Evolutionary conservation across 768 basidiomycete species (phyloP), one percentile per base, ranked within the genome.

Genomic region (Auricularia sp.): DNA sequence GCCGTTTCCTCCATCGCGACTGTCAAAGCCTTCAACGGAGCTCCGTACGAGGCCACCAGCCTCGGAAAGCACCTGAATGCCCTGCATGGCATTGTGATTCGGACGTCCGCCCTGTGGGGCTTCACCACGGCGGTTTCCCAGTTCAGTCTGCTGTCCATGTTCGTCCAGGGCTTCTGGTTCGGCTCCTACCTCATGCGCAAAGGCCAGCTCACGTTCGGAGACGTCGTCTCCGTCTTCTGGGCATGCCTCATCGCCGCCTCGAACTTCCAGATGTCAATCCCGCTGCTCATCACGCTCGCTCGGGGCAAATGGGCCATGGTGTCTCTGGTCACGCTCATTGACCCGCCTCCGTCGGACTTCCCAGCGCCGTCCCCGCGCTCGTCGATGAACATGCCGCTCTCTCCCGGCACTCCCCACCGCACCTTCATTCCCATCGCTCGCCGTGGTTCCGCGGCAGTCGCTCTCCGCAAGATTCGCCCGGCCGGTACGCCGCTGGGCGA

Each of bases 211-310:
- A 76, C 77, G 3, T 77, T 89, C 0, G 93, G 93, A 1, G 83
- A 88, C 42, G 90, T 98, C 67, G 95, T 94, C 88, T 87, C 90
- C n/a, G 92, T 95, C 62, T 99, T 98, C 74, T 98, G 96, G 95
- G 94, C 96, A 0, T 94, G 92, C 73, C 79, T 98, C 24, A 90
- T 98, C 67, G 94, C 92, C 0, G 88, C 90, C 1, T 87, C 83
- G 69, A 94, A 92, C 73, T 77, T 97, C 2, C 94, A 97, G 73
- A 85, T 89, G 81, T 86, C 86, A 70, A 85, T 98, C 10, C 94
- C 94, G 0, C 85, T 90, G 66, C 77, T 92, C 69, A 87, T 94
- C 67, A 75, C 80, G 36, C 77, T 97, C 66, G 82, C 87, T 18
- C 89, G 89, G 72, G 96, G 93, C 64, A 97, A 96, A 73, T 83